Conservation (phyloP, 345 rosid genomes). For the Corchorus olitorius region DNA sequence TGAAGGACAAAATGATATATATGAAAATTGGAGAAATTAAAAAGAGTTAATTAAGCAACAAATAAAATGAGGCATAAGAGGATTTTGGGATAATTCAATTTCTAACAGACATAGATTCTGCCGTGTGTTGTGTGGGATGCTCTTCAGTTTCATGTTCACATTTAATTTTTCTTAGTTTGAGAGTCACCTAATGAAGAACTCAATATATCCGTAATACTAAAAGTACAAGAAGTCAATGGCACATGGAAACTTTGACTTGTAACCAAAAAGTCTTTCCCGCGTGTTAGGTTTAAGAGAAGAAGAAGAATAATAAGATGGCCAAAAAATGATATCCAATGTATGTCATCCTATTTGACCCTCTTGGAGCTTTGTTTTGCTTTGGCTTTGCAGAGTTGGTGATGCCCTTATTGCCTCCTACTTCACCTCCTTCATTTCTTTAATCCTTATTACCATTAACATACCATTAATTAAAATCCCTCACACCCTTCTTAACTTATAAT, state of each 20-base stretch:
- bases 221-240: background rate
- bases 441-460: conserved; percentile 11
- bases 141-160: background rate
- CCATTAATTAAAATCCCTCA: background rate
- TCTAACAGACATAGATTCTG: background rate
- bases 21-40: no score
- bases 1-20: no score
- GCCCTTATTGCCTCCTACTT: conserved; percentile 22
- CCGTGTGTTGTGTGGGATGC: background rate
- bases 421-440: conserved; percentile 25
- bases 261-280: conserved; percentile 17
- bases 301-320: no score
- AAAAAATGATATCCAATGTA: background rate
- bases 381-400: conserved; percentile 29
- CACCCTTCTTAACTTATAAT: background rate
- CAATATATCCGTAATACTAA: background rate
- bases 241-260: conserved; percentile 23
- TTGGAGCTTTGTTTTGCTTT: background rate
- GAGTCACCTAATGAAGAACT: background rate
- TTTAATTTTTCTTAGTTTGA: no score
- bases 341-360: conserved; percentile 42
- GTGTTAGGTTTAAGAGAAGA: conserved; percentile 29
- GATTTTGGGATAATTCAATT: background rate
- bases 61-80: no score
- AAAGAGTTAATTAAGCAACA: no score